phyloP scores from a whole-genome alignment of 139 green algal genomes.

The Tetraselmis striata region DNA sequence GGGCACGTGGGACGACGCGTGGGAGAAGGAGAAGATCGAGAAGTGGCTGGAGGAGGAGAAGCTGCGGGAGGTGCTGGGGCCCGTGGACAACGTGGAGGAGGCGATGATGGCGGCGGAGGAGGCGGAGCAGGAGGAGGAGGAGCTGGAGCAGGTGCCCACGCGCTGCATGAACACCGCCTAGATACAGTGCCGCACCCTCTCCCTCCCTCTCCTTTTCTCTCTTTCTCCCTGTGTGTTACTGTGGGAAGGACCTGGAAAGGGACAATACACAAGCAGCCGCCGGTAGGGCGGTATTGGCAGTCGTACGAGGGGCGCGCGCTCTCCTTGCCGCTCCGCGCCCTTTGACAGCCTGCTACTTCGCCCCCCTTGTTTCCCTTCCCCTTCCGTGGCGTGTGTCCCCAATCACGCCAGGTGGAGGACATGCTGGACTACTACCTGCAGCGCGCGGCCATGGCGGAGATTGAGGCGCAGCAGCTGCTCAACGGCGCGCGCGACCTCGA shows the following conservation, averaged over 20 bases:
- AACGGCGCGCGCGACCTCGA: constrained; percentile 81
- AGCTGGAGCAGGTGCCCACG: constrained; percentile 40
- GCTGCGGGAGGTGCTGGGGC: constrained; percentile 1
- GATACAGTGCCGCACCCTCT: no score
- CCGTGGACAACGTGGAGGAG: constrained; percentile 28
- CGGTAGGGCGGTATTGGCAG: no score
- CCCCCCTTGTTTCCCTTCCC: no score
- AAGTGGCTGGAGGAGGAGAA: constrained; percentile 1
- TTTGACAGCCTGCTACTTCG: no score
- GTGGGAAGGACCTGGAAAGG: no score
- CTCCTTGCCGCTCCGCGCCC: no score
- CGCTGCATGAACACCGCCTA: neutral
- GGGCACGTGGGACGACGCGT: neutral
- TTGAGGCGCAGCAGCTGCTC: constrained; percentile 64
- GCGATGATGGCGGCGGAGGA: constrained; percentile 74
- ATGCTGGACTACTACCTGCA: constrained; percentile 94
- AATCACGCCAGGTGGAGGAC: constrained; percentile 90
- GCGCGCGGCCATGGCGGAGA: constrained; percentile 48
- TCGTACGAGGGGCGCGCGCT: no score
- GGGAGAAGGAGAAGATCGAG: constrained; percentile 9
- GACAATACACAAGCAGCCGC: no score
- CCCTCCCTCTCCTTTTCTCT: no score
- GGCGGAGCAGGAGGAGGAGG: constrained; percentile 49
- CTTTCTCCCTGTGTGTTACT: no score
- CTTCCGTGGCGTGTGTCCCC: no score